These are phyloP conservation scores for Phialemoniopsis sp. DNA, from an alignment of 2,329 filamentous ascomycete genomes.

Conservation along the genomic window DNA sequence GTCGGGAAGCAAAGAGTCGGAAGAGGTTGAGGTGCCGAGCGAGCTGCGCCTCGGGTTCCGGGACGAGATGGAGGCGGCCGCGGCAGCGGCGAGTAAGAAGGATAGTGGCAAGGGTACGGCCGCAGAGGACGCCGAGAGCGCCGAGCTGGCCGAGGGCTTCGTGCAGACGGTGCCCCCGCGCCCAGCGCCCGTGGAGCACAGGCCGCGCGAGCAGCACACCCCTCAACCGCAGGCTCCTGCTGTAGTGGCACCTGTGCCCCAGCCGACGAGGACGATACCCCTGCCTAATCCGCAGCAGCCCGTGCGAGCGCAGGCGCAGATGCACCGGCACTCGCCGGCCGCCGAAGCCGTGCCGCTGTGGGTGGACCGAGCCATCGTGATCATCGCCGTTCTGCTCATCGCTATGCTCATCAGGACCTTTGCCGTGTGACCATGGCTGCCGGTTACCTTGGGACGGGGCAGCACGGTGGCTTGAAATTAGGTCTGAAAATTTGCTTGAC, in stretches of 20 bases:
- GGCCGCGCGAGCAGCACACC: constrained; percentile 6
- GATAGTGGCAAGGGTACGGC: constrained; percentile 6
- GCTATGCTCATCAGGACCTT: constrained; percentile 63
- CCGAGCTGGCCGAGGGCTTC: constrained; percentile 53
- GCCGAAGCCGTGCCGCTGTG: constrained; percentile 61
- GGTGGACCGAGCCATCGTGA: constrained; percentile 78
- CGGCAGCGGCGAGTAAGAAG: constrained; percentile 7
- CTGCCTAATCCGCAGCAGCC: constrained; percentile 10
- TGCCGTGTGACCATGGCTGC: constrained; percentile 11
- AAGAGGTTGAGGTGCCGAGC: constrained; percentile 46
- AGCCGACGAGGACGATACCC: constrained; percentile 28
- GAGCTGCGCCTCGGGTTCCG: constrained; percentile 66
- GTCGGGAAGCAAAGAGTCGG: constrained; percentile 1
- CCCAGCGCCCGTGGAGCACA: constrained; percentile 8
- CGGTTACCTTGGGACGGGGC: no score
- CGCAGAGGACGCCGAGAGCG: constrained; percentile 34
- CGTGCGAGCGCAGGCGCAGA: constrained; percentile 7
- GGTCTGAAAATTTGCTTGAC: no score
- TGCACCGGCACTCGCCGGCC: constrained; percentile 10
- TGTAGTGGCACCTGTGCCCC: constrained; percentile 15
- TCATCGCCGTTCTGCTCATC: constrained; percentile 63
- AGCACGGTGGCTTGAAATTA: no score
- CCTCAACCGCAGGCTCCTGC: constrained; percentile 6
- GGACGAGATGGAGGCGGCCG: constrained; percentile 57
- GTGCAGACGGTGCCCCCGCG: constrained; percentile 40